Conservation (phyloP, 2,329 filamentous ascomycete species). For the Trichoderma koningii region DNA sequence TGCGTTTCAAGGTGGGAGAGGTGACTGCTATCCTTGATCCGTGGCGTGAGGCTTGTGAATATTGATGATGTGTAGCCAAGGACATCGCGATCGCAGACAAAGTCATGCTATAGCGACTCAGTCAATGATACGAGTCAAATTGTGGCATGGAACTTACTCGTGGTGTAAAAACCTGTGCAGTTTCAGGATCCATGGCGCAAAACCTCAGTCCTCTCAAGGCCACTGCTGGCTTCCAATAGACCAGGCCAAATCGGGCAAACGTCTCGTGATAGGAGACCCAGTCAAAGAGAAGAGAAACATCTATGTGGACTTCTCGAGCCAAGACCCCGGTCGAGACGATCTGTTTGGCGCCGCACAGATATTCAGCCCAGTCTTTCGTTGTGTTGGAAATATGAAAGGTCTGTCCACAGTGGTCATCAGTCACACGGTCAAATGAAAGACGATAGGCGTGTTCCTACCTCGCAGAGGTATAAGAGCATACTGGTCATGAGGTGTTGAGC, state of each 20-base stretch:
- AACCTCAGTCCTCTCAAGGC: background rate
- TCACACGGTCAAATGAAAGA: too few species aligned
- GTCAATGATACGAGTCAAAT: background rate
- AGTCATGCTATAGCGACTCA: background rate
- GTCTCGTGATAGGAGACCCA: conserved; percentile 14
- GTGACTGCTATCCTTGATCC: background rate
- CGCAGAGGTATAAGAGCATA: conserved; percentile 14
- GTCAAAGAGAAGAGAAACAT: background rate
- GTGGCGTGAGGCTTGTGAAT: background rate
- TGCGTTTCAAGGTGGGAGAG: background rate
- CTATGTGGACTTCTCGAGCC: background rate
- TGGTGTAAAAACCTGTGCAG: background rate
- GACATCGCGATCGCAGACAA: background rate
- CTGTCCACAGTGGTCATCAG: background rate
- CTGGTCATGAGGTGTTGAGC: conserved; percentile 15
- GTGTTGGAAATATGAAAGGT: conserved; percentile 5
- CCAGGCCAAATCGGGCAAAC: conserved; percentile 10
- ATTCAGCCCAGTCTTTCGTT: conserved; percentile 1
- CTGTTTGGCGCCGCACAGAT: conserved; percentile 11
- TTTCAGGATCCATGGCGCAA: background rate
- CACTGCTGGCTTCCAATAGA: conserved; percentile 1
- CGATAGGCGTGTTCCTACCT: background rate
- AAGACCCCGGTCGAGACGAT: background rate
- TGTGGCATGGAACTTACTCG: background rate
- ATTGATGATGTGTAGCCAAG: background rate